Evolutionary conservation across 129 eudicot genomes (phyloP), one percentile per base, ranked within the genome.

Genomic region (Sambucus nigra): DNA sequence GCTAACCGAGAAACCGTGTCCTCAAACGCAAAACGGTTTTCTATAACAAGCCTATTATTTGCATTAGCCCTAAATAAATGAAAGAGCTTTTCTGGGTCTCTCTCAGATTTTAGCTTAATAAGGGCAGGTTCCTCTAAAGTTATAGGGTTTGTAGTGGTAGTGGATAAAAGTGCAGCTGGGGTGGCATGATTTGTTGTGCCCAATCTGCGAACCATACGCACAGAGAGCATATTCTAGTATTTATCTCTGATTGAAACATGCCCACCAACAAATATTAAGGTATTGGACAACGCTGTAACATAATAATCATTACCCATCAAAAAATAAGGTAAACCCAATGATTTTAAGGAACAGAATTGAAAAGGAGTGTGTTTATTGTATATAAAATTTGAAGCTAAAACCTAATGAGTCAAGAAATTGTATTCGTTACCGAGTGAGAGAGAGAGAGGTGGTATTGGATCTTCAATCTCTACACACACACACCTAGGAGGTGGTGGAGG

Each of bases 31-130:
- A 72, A 73, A 8, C 66, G 57, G 44, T 83, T 83, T 51, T 88
- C 96, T 7, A 88, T 35, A 29, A 88, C 84, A 7, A 77, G 52
- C 15, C 68, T 59, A 23, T 88, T 88, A 25, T 47, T 61, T 16
- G 93, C 93, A 73, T 82, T 86, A 29, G 74, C 75, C 67, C 70
- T 86, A 60, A 86, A 86, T 31, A 86, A 47, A 28, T 76, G 53
- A 59, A 82, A 86, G 54, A 86, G 64, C 53, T 74, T 86, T 0
- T 82, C 74, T 7, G 96, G 96, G 70, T 86, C 76, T 61, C 85
- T 73, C 59, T 86, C 96, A 2, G 73, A 51, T 69, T 86, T 86
- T 5, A 86, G 69, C 69, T 64, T 79, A 49, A 76, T 11, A 0
- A 86, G 69, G 0, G 82, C 96, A 14, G 93, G 85, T 47, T 82